Evolutionary conservation across 2,329 filamentous ascomycete species (phyloP).

Genomic region (Exutisphaerella laricina): DNA sequence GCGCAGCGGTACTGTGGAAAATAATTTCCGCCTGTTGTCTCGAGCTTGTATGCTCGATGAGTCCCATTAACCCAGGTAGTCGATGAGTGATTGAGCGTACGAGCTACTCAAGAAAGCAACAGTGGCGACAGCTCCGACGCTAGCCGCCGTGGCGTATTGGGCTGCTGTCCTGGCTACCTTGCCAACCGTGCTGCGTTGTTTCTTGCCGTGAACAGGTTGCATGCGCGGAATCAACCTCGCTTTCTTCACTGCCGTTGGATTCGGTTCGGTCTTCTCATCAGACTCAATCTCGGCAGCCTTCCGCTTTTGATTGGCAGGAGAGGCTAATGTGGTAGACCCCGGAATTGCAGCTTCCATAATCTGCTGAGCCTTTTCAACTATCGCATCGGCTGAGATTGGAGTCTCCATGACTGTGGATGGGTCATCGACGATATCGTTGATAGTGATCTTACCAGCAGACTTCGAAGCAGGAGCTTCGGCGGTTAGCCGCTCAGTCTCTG

Average conservation of each 20-base stretch:
- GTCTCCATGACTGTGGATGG: background rate
- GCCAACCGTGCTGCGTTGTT: conserved; percentile 6
- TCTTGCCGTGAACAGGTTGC: too few species aligned
- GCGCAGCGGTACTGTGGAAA: background rate
- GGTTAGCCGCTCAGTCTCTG: background rate
- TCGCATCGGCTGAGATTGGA: background rate
- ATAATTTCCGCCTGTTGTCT: background rate
- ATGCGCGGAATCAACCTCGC: too few species aligned
- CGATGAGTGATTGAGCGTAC: conserved; percentile 22
- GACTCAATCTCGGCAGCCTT: conserved; percentile 23
- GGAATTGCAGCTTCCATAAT: background rate
- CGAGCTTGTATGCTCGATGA: background rate
- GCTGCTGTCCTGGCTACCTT: conserved; percentile 12
- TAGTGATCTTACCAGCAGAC: conserved; percentile 6
- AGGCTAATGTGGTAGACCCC: background rate
- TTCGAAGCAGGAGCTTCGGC: background rate
- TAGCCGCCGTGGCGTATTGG: conserved; percentile 19
- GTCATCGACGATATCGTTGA: conserved; percentile 7
- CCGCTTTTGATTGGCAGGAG: conserved; percentile 19
- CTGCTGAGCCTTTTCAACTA: background rate
- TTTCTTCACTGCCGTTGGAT: conserved; percentile 14
- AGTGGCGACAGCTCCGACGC: conserved; percentile 22
- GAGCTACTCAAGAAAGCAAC: conserved; percentile 27
- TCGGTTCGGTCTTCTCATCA: conserved; percentile 1
- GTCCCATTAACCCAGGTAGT: conserved; percentile 18